Conservation (phyloP, 371 early-diverging fungal genomes). For the Rhizopus arrhizus region DNA sequence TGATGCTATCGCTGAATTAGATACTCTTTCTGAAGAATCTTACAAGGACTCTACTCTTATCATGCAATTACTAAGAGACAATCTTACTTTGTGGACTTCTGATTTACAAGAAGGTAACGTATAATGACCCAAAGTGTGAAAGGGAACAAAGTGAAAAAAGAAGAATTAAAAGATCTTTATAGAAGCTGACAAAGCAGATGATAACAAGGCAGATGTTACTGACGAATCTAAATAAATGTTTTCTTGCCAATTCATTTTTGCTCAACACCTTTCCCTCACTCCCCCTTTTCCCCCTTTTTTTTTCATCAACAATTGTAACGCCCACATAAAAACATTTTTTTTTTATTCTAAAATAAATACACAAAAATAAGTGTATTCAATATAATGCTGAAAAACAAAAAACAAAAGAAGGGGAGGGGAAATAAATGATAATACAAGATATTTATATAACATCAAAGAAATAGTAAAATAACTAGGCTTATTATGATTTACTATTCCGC, state of each 20-base stretch:
- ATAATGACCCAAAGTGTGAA: not conserved
- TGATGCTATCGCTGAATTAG: constrained; percentile 92
- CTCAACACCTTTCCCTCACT: not conserved
- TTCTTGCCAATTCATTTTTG: not conserved
- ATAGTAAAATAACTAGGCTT: too few species aligned
- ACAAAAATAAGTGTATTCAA: not conserved
- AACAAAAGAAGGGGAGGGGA: too few species aligned
- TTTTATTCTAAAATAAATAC: not conserved
- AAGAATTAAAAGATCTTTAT: not conserved
- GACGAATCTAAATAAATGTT: constrained; percentile 27
- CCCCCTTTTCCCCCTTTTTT: not conserved
- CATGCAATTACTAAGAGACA: constrained; percentile 99
- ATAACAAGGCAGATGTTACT: constrained; percentile 25
- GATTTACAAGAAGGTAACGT: constrained; percentile 85
- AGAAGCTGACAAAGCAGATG: constrained; percentile 29
- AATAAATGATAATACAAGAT: too few species aligned
- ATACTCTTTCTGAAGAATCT: constrained; percentile 97
- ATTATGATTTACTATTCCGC: too few species aligned
- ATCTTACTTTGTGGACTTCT: constrained; percentile 99
- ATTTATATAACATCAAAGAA: too few species aligned
- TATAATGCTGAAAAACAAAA: too few species aligned
- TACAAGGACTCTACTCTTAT: constrained; percentile 99
- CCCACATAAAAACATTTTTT: not conserved
- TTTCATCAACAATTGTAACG: not conserved
- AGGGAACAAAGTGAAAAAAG: not conserved